phyloP scores from a whole-genome alignment of 2,329 filamentous ascomycete species.

The Colletotrichum chlorophyti region DNA sequence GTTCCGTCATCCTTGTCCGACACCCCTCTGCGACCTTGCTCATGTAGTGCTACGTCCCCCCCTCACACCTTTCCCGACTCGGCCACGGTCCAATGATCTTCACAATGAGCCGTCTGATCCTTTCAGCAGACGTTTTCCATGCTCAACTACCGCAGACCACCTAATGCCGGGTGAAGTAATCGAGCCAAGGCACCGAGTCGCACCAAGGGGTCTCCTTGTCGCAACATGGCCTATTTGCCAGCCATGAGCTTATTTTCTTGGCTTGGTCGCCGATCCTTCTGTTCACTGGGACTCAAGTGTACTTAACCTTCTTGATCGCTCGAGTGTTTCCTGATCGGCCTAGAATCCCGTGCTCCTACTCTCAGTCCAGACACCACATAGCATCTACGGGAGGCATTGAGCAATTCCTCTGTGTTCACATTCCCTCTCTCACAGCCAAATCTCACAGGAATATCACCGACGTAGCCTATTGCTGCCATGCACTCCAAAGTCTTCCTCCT shows the following conservation, averaged over 20 bases:
- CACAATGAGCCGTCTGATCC: slow-evolving; percentile 23
- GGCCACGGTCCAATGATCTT: slow-evolving; percentile 6
- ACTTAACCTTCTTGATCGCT: slow-evolving; percentile 9
- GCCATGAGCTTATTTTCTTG: slow-evolving; percentile 13
- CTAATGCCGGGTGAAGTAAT: too few species aligned
- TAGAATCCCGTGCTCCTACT: not conserved
- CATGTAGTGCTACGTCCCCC: not conserved
- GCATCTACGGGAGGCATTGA: too few species aligned
- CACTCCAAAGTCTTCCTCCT: not conserved
- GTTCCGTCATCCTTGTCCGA: not conserved
- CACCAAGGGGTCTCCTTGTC: slow-evolving; percentile 9
- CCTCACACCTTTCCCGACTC: slow-evolving; percentile 1
- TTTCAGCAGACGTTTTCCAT: not conserved
- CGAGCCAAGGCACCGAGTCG: slow-evolving; percentile 9
- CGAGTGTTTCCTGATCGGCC: not conserved
- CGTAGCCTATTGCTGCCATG: not conserved
- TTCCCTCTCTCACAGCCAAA: not conserved
- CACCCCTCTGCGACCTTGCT: slow-evolving; percentile 2
- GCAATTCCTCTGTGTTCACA: too few species aligned
- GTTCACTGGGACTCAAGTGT: not conserved
- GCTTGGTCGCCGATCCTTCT: not conserved
- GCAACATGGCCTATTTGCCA: not conserved
- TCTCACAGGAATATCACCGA: too few species aligned
- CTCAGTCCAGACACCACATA: too few species aligned
- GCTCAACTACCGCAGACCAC: too few species aligned